Conservation (phyloP, 495 filamentous ascomycete genomes). For the Annulohypoxylon nitens region DNA sequence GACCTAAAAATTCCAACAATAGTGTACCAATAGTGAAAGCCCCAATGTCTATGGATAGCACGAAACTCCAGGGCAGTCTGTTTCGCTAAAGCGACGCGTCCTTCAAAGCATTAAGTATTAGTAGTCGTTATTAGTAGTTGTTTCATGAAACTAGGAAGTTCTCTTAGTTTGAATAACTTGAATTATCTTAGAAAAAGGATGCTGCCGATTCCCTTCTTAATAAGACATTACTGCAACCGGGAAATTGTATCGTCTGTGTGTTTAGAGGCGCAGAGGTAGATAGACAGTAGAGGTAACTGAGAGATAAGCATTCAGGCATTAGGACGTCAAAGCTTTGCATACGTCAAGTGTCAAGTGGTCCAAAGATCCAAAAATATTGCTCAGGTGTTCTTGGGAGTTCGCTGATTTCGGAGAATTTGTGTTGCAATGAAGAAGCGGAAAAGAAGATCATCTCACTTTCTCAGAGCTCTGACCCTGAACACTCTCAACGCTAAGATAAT, state of each 20-base stretch:
- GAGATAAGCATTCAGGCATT: background rate
- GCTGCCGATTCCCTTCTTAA: background rate
- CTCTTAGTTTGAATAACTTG: background rate
- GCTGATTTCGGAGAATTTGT: slow-evolving; percentile 40
- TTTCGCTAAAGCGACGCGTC: slow-evolving; percentile 20
- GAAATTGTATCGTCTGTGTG: slow-evolving; percentile 9
- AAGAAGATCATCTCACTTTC: background rate
- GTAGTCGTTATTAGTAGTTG: background rate
- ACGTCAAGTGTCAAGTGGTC: slow-evolving; percentile 8
- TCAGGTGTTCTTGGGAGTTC: slow-evolving; percentile 7
- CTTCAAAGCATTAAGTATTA: slow-evolving; percentile 1
- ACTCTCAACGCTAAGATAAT: background rate
- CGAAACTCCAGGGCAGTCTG: slow-evolving; percentile 5
- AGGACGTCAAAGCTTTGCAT: slow-evolving; percentile 6
- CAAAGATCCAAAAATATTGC: background rate
- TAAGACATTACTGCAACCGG: background rate
- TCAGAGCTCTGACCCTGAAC: slow-evolving; percentile 22
- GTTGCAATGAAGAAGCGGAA: slow-evolving; percentile 15
- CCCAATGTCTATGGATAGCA: background rate
- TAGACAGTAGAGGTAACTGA: background rate
- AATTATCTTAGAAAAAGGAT: background rate
- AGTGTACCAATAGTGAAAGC: slow-evolving; percentile 2
- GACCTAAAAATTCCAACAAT: slow-evolving; percentile 18
- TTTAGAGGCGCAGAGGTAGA: slow-evolving; percentile 1
- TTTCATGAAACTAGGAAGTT: background rate